Evolutionary conservation across 2,329 filamentous ascomycete genomes (phyloP).

Genomic region (Fusarium chlamydosporum): DNA sequence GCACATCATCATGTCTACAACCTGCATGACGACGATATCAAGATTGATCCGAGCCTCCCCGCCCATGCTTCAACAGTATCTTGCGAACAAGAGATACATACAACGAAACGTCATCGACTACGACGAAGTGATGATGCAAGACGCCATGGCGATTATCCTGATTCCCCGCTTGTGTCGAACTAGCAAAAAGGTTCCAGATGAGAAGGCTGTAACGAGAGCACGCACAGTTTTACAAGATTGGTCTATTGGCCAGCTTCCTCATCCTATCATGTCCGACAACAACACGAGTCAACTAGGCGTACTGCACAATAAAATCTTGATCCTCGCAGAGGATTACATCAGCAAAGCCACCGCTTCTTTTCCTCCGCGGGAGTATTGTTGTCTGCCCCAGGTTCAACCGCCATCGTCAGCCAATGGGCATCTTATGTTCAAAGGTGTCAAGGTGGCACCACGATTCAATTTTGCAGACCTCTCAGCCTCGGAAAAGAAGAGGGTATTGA

Average conservation of each 20-base stretch:
- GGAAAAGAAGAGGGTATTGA: conserved; percentile 20
- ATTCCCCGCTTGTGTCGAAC: not conserved
- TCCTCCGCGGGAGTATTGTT: conserved; percentile 26
- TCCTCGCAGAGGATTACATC: conserved; percentile 37
- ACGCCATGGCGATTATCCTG: conserved; percentile 29
- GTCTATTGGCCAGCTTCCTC: not conserved
- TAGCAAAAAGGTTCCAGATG: not conserved
- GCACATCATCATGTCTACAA: not conserved
- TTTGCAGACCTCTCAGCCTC: not conserved
- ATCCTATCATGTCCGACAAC: not conserved
- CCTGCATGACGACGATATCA: not conserved
- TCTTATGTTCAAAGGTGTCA: conserved; percentile 11
- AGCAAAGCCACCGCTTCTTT: conserved; percentile 33
- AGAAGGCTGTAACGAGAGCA: not conserved
- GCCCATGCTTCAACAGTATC: not conserved
- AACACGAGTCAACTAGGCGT: not conserved
- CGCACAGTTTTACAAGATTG: not conserved
- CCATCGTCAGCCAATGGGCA: not conserved
- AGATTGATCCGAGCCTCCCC: not conserved
- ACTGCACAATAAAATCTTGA: conserved; percentile 9
- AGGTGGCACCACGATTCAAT: conserved; percentile 8
- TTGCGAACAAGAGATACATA: not conserved
- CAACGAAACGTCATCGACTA: not conserved
- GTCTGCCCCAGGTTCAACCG: not conserved
- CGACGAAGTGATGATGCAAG: conserved; percentile 25